Percentiles rank a stretch among this genome's conserved stretches.
Evolutionary conservation across 352 stramenopile species (phyloP).

Genomic region (Globisporangium cylindrosporum): DNA sequence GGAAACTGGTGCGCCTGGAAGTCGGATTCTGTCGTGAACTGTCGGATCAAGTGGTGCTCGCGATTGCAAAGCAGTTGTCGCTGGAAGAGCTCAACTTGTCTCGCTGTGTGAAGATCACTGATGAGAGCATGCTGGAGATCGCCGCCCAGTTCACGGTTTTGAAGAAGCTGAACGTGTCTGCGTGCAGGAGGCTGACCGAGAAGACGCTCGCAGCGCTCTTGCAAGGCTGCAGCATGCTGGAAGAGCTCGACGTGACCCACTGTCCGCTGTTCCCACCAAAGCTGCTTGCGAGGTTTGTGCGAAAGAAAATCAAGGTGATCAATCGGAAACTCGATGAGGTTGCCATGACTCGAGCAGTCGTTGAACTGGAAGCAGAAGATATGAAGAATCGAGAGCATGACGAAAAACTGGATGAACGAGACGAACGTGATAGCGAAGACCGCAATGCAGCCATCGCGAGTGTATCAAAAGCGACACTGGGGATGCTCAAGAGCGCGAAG

Average conservation of each 20-base stretch:
- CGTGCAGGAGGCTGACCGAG: conserved; percentile 82
- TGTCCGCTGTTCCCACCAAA: conserved; percentile 61
- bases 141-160: conserved; percentile 70
- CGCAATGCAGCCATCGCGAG: not conserved
- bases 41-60: conserved; percentile 62
- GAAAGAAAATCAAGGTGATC: conserved; percentile 49
- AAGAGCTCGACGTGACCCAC: conserved; percentile 78
- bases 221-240: conserved; percentile 51
- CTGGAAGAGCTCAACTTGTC: conserved; percentile 72
- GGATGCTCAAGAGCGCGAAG: conserved; percentile 2
- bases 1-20: conserved; percentile 64
- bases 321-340: conserved; percentile 45
- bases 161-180: conserved; percentile 60
- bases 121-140: conserved; percentile 81
- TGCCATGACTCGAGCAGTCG: conserved; percentile 13
- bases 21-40: conserved; percentile 84
- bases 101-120: conserved; percentile 77
- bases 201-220: conserved; percentile 47
- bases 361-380: conserved; percentile 1
- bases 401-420: not conserved
- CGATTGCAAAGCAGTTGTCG: conserved; percentile 76
- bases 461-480: not conserved
- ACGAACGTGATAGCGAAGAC: conserved; percentile 10
- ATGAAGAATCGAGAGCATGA: conserved; percentile 8
- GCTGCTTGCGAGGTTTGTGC: conserved; percentile 54